These are phyloP conservation scores for Cyathus striatus DNA, from an alignment of 768 basidiomycete species.

Conservation along the genomic window DNA sequence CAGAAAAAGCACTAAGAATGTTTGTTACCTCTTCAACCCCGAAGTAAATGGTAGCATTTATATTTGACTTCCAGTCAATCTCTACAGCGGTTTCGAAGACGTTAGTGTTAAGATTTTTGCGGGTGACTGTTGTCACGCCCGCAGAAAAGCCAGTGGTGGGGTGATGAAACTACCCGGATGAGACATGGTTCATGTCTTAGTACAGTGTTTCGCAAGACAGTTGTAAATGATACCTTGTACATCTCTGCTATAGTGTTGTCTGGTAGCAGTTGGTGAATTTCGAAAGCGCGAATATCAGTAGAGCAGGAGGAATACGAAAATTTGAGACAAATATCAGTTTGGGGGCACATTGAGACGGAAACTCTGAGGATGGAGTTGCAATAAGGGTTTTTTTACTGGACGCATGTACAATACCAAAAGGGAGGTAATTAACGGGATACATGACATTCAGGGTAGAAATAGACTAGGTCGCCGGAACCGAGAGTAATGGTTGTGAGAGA, in stretches of 20 bases:
- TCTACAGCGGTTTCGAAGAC: conserved; percentile 49
- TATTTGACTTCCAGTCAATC: conserved; percentile 45
- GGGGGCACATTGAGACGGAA: neutral
- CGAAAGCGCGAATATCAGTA: conserved; percentile 40
- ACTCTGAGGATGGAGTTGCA: neutral
- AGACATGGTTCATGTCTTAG: neutral
- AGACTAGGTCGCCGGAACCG: too few relatives aligned
- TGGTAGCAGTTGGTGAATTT: conserved; percentile 23
- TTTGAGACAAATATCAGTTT: conserved; percentile 23
- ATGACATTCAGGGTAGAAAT: too few relatives aligned
- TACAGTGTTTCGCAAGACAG: too few relatives aligned
- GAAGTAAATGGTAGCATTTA: conserved; percentile 41
- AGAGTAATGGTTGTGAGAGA: too few relatives aligned
- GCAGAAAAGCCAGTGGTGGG: conserved; percentile 35
- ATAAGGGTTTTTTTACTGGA: neutral
- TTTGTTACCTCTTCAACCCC: conserved; percentile 38
- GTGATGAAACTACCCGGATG: conserved; percentile 37
- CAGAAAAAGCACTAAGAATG: neutral
- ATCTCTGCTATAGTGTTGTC: conserved; percentile 11
- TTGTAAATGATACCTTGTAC: neutral
- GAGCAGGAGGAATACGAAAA: conserved; percentile 25
- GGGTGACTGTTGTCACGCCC: conserved; percentile 42
- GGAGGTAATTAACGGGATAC: neutral
- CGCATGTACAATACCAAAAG: neutral
- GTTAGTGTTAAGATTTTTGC: conserved; percentile 37